Percentiles rank a stretch among this genome's conserved stretches.
phyloP scores from a whole-genome alignment of 768 basidiomycete genomes.

The Kwoniella bestiolae region DNA sequence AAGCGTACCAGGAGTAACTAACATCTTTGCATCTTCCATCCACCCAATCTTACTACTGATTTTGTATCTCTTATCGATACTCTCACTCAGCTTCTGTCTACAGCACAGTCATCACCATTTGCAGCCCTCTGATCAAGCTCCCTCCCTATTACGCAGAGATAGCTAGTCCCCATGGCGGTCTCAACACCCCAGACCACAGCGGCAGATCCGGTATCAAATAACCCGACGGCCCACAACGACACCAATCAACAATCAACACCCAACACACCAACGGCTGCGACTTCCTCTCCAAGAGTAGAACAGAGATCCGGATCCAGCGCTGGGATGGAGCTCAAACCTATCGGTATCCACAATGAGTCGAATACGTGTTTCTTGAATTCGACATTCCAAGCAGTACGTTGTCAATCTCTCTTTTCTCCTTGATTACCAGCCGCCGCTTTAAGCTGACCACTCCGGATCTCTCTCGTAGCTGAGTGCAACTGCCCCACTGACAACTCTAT shows the following conservation, averaged over 20 bases:
- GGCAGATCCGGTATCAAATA: background rate
- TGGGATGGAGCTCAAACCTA: conserved; percentile 47
- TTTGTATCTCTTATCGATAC: too few species aligned
- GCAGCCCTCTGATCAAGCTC: background rate
- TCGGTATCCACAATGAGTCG: conserved; percentile 56
- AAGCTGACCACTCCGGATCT: too few species aligned
- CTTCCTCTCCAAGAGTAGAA: background rate
- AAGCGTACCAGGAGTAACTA: too few species aligned
- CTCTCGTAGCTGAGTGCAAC: conserved; percentile 60
- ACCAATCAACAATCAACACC: background rate
- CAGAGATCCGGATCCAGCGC: background rate
- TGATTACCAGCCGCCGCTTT: too few species aligned
- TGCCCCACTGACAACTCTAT: conserved; percentile 39
- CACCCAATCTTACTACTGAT: too few species aligned
- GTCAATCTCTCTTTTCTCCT: too few species aligned
- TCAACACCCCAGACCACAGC: conserved; percentile 17
- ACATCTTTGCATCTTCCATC: too few species aligned
- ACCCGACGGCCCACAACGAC: background rate
- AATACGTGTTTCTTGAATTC: conserved; percentile 95
- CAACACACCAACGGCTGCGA: background rate
- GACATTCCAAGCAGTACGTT: conserved; percentile 75
- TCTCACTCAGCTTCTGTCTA: too few species aligned
- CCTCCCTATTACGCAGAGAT: background rate
- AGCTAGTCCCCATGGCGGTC: conserved; percentile 1
- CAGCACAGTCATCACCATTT: background rate